A percentile compares a stretch with the other conserved stretches of the same genome.
phyloP scores from a whole-genome alignment of 192 early-diverging fungal species.

The Endogone sp. region DNA sequence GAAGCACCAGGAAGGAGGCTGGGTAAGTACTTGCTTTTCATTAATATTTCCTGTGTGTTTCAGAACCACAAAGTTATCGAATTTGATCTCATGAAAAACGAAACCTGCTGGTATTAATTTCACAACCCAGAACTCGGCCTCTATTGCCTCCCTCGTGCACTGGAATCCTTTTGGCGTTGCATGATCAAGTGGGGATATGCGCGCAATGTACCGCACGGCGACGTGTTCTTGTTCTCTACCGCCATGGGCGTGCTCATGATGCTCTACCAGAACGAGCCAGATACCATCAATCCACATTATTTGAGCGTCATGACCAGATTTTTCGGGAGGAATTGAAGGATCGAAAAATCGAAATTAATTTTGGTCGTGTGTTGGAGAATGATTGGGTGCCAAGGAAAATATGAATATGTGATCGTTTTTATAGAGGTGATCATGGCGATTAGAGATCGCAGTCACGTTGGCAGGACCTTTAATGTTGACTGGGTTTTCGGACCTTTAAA shows the following conservation, averaged over 20 bases:
- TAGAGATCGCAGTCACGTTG: too few species aligned
- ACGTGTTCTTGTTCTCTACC: constrained; percentile 65
- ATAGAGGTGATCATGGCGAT: too few species aligned
- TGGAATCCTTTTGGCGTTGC: constrained; percentile 66
- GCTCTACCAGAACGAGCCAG: constrained; percentile 76
- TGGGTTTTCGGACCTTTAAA: too few species aligned
- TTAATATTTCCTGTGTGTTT: too few species aligned
- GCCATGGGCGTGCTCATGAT: constrained; percentile 78
- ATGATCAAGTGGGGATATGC: constrained; percentile 54
- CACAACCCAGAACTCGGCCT: constrained; percentile 65
- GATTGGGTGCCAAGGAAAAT: too few species aligned
- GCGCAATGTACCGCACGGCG: constrained; percentile 61
- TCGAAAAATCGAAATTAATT: too few species aligned
- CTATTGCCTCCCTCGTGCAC: constrained; percentile 78
- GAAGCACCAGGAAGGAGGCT: constrained; percentile 58
- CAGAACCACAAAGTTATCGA: not conserved
- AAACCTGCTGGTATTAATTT: not conserved
- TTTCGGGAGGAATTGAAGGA: constrained; percentile 75
- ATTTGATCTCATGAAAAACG: constrained; percentile 1
- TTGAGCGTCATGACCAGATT: constrained; percentile 73
- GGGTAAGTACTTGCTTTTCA: constrained; percentile 21
- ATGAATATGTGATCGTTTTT: too few species aligned
- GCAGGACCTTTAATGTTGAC: too few species aligned
- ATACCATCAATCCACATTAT: constrained; percentile 68
- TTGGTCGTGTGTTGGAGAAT: too few species aligned